Evolutionary conservation across 2,329 filamentous ascomycete species (phyloP), one percentile per base, ranked within the genome.

Genomic region (Orbilia javanica): DNA sequence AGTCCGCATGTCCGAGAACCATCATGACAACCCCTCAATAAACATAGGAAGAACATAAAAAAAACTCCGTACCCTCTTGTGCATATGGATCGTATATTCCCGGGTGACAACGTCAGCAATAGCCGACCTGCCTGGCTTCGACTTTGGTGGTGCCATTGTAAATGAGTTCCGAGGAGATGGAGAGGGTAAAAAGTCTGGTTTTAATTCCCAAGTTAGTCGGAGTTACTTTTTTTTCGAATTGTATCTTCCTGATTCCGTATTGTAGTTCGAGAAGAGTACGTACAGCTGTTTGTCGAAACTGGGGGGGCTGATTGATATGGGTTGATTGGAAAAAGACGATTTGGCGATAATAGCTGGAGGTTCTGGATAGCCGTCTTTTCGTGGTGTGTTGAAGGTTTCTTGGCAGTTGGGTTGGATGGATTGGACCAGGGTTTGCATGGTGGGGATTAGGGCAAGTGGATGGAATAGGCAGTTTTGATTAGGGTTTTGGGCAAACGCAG

Each of bases 21-120:
- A 75, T 72, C 66, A 78, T 53, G 25, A 72, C 44, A 60, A 15
- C 55, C 60, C 8, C n/a, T 44, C 50, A 63, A 29, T 18, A 55
- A n/a, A 31, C 8, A 39, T 20, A 57, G 15, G 10, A 36, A 36
- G 50, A 13, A 42, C 39, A 53, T n/a, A n/a, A n/a, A 77, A 55
- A 18, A 60, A 73, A 36, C 84, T 83, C 62, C 92, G 86, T 94
- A 96, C 93, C 88, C 95, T 92, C 93, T 97, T 98, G 93, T 99
- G 96, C 84, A 99, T 89, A 91, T 99, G 95, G 89, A 99, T 98
- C 87, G 96, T 99, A 91, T 99, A 99, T 90, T 99, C 96, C 90
- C 96, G 93, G 85, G 96, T 92, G 87, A 99, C 95, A 86, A 99
- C 96, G 88, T 99, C 95, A 87, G 93, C 91, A 87, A 99, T 97